Evolutionary conservation across 345 rosid genomes (phyloP).

Genomic region (Euphorbia peplus): DNA sequence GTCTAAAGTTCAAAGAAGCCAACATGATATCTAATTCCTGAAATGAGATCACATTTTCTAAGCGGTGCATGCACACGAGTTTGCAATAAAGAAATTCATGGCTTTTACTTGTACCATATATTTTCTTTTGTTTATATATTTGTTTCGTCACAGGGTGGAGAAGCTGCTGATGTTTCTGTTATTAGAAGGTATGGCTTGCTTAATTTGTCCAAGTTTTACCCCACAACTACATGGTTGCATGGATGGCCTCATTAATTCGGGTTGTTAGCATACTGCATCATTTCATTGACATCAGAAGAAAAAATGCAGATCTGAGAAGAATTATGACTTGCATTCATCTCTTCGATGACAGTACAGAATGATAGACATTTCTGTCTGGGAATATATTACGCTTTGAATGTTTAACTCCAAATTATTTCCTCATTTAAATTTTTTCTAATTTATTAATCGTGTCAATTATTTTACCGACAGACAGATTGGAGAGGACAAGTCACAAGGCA

Average conservation of each 20-base stretch:
- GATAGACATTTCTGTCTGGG: neutral
- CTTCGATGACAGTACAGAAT: neutral
- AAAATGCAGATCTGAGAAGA: neutral
- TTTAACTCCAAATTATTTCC: slow-evolving; percentile 1
- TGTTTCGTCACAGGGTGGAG: slow-evolving; percentile 31
- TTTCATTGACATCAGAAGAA: neutral
- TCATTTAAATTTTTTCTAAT: neutral
- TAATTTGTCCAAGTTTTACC: slow-evolving; percentile 6
- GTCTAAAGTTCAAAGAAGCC: slow-evolving; percentile 7
- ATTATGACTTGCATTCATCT: neutral
- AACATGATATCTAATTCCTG: slow-evolving; percentile 8
- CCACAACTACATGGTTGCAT: neutral
- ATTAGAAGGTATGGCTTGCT: slow-evolving; percentile 36
- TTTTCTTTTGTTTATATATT: neutral
- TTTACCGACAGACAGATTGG: slow-evolving; percentile 56
- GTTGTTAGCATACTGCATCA: neutral
- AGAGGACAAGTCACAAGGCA: slow-evolving; percentile 25
- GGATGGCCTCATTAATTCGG: neutral
- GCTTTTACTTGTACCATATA: neutral
- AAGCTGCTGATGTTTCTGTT: slow-evolving; percentile 24
- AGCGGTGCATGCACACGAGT: slow-evolving; percentile 2
- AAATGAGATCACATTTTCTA: slow-evolving; percentile 3
- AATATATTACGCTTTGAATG: neutral
- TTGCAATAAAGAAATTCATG: neutral
- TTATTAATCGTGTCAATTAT: slow-evolving; percentile 27